A percentile compares a stretch with the other conserved stretches of the same genome.
These are phyloP conservation scores for Samsoniella hepiali DNA, from an alignment of 2,329 filamentous ascomycete genomes.

Conservation along the genomic window DNA sequence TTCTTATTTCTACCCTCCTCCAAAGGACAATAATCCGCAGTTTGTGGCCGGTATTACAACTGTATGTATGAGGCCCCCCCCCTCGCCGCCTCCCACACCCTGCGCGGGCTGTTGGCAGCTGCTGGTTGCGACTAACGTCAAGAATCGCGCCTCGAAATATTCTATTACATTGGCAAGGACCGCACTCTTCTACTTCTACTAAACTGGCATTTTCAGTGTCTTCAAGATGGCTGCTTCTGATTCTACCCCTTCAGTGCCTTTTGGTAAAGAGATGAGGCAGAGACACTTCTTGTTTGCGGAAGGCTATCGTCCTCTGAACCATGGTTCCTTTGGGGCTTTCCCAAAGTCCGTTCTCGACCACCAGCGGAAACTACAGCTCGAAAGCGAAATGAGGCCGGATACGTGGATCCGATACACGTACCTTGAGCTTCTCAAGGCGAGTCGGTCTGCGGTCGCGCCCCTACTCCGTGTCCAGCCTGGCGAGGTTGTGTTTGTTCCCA, in stretches of 20 bases:
- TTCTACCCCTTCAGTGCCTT: background rate
- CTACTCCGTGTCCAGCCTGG: conserved; percentile 56
- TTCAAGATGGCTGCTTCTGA: background rate
- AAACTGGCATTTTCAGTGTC: too few species aligned
- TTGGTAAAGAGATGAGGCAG: conserved; percentile 30
- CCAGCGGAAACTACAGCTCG: conserved; percentile 51
- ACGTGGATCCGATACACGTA: conserved; percentile 61
- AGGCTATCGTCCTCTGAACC: conserved; percentile 34
- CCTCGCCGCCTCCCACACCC: too few species aligned
- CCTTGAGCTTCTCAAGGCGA: conserved; percentile 50
- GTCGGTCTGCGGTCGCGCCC: conserved; percentile 57
- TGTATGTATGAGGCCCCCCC: too few species aligned
- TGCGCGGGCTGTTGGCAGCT: too few species aligned
- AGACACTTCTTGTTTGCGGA: conserved; percentile 32
- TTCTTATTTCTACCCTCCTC: too few species aligned
- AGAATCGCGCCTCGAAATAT: too few species aligned
- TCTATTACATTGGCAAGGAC: too few species aligned
- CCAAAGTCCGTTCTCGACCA: conserved; percentile 53
- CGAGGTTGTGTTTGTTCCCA: conserved; percentile 65
- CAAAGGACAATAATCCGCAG: too few species aligned
- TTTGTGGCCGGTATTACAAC: too few species aligned
- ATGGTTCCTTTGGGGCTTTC: conserved; percentile 66
- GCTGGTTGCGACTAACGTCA: too few species aligned
- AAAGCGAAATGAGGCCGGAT: conserved; percentile 61
- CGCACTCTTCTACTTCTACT: too few species aligned